Evolutionary conservation across 495 filamentous ascomycete species (phyloP).

Genomic region (Penicillium canariense): DNA sequence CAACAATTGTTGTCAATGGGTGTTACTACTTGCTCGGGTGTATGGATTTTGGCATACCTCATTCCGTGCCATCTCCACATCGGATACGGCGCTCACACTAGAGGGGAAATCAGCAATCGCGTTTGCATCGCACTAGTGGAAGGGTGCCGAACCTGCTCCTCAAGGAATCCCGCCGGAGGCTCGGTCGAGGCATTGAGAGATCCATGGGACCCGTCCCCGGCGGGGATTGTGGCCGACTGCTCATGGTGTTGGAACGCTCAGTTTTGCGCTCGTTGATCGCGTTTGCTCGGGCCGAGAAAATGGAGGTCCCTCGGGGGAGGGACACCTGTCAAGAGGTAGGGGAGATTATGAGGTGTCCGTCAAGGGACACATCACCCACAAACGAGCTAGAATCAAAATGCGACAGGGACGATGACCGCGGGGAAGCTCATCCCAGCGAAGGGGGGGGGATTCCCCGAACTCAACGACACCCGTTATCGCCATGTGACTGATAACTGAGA

Average conservation of each 20-base stretch:
- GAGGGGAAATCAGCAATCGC: slow-evolving; percentile 18
- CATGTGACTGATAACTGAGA: slow-evolving; percentile 13
- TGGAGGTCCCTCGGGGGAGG: background rate
- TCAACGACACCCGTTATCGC: slow-evolving; percentile 8
- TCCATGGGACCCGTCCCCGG: slow-evolving; percentile 22
- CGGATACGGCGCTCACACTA: slow-evolving; percentile 77
- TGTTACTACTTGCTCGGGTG: background rate
- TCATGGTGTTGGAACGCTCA: slow-evolving; percentile 18
- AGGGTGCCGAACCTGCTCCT: slow-evolving; percentile 59
- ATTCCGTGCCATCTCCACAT: slow-evolving; percentile 99
- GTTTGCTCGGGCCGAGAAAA: background rate
- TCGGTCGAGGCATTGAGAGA: slow-evolving; percentile 27
- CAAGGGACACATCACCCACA: background rate
- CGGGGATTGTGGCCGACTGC: slow-evolving; percentile 24
- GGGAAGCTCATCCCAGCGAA: background rate
- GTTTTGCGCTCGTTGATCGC: slow-evolving; percentile 4
- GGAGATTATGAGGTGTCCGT: background rate
- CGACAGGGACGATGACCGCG: background rate
- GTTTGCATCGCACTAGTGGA: background rate
- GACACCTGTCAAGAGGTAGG: background rate
- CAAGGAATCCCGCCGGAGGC: slow-evolving; percentile 62
- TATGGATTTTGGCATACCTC: slow-evolving; percentile 55
- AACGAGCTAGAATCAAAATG: background rate
- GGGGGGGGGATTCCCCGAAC: slow-evolving; percentile 3
- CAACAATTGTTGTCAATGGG: background rate